phyloP scores from a whole-genome alignment of 768 basidiomycete genomes.

The Suillus paluster region DNA sequence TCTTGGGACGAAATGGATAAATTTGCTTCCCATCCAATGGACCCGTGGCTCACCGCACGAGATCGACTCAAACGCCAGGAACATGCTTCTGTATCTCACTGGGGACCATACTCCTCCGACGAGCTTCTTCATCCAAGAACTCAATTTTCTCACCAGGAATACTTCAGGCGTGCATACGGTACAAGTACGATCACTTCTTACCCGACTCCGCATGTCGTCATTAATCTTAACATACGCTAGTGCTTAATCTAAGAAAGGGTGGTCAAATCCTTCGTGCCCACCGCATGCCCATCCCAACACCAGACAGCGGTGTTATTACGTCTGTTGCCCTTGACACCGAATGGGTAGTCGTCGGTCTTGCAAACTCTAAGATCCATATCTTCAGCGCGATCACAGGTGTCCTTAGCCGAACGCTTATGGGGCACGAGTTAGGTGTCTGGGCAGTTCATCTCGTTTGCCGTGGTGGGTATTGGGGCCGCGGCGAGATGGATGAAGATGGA shows the following conservation, averaged over 20 bases:
- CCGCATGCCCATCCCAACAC: constrained; percentile 46
- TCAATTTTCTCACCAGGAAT: constrained; percentile 30
- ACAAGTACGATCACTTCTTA: constrained; percentile 54
- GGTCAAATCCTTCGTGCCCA: constrained; percentile 74
- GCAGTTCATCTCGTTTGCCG: constrained; percentile 78
- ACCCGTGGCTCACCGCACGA: constrained; percentile 42
- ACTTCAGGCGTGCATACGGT: constrained; percentile 71
- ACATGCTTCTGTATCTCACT: constrained; percentile 26
- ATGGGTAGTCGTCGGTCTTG: constrained; percentile 89
- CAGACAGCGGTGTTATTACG: constrained; percentile 75
- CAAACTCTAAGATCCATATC: constrained; percentile 82
- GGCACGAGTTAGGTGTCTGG: constrained; percentile 94
- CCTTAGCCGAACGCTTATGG: constrained; percentile 74
- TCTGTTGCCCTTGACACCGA: constrained; percentile 82
- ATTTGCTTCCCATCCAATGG: constrained; percentile 41
- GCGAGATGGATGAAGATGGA: constrained; percentile 7
- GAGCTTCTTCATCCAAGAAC: constrained; percentile 8
- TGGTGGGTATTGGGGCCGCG: constrained; percentile 51
- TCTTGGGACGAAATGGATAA: constrained; percentile 38
- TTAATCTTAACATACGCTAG: constrained; percentile 40
- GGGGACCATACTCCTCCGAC: constrained; percentile 22
- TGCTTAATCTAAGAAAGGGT: constrained; percentile 80
- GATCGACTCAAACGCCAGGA: constrained; percentile 34
- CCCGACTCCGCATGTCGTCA: neutral
- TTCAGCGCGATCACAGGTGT: constrained; percentile 83